Conservation (phyloP, 1,139 yeast genomes). For the Pichia sp. region DNA sequence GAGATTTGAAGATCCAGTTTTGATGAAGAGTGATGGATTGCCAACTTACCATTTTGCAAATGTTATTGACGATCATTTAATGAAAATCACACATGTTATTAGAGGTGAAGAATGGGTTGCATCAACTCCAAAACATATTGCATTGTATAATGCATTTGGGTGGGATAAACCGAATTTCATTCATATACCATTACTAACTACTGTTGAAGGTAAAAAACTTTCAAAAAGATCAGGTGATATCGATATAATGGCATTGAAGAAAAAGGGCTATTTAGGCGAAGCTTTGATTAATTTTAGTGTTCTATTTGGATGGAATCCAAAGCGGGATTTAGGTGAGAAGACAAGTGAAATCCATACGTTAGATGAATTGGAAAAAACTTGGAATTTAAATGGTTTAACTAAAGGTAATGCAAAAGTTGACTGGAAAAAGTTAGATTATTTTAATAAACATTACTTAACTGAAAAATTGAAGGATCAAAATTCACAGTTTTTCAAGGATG, state of each 20-base stretch:
- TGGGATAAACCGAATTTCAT: slow-evolving; percentile 77
- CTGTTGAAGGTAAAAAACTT: slow-evolving; percentile 67
- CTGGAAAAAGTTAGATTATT: slow-evolving; percentile 61
- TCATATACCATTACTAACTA: slow-evolving; percentile 86
- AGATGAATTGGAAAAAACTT: slow-evolving; percentile 41
- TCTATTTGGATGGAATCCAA: slow-evolving; percentile 91
- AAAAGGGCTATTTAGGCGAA: slow-evolving; percentile 71
- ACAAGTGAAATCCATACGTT: slow-evolving; percentile 56
- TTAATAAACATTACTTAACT: slow-evolving; percentile 63
- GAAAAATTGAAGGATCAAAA: slow-evolving; percentile 32
- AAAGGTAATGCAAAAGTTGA: slow-evolving; percentile 93
- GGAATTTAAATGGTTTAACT: slow-evolving; percentile 62
- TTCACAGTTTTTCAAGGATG: slow-evolving; percentile 29
- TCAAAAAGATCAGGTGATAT: slow-evolving; percentile 83
- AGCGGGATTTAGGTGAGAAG: slow-evolving; percentile 47
- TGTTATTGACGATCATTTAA: slow-evolving; percentile 88
- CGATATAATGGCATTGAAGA: slow-evolving; percentile 54
- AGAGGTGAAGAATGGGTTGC: slow-evolving; percentile 98
- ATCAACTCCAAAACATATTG: slow-evolving; percentile 90
- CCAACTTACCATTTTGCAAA: slow-evolving; percentile 98
- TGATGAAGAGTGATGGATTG: slow-evolving; percentile 82
- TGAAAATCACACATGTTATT: slow-evolving; percentile 88
- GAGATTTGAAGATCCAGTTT: slow-evolving; percentile 82
- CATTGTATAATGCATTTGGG: slow-evolving; percentile 78
- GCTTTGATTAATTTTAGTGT: slow-evolving; percentile 85